Percentiles rank a stretch among this genome's conserved stretches.
Evolutionary conservation across 1,284 basidiomycete genomes (phyloP).

Genomic region (Afroboletus lepidellus): DNA sequence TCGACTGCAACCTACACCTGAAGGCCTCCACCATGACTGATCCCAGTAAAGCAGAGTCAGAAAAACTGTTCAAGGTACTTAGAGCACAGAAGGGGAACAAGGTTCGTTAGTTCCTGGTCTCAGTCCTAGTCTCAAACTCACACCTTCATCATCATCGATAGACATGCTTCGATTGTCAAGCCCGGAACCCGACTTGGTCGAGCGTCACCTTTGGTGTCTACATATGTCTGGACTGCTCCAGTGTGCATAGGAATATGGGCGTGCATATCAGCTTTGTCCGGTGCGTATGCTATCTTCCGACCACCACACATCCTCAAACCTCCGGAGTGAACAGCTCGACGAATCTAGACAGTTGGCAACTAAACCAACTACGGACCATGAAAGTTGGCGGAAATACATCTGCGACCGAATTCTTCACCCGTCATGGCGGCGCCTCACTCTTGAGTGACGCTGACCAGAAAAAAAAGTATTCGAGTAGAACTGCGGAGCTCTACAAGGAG

Average conservation of each 20-base stretch:
- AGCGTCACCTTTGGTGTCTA: constrained; percentile 97
- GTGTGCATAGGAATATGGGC: constrained; percentile 93
- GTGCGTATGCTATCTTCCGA: constrained; percentile 44
- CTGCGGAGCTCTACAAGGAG: constrained; percentile 89
- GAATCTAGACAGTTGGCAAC: constrained; percentile 95
- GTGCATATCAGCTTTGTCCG: constrained; percentile 98
- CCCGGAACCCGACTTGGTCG: constrained; percentile 97
- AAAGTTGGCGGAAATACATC: constrained; percentile 93
- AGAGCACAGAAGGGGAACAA: constrained; percentile 88
- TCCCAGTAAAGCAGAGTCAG: constrained; percentile 75
- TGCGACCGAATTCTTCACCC: constrained; percentile 89
- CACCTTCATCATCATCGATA: constrained; percentile 36
- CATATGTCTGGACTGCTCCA: constrained; percentile 97
- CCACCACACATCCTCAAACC: constrained; percentile 12
- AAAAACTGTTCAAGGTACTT: constrained; percentile 73
- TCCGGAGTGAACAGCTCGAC: constrained; percentile 68
- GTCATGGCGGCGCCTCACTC: constrained; percentile 76
- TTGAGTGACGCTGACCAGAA: constrained; percentile 79
- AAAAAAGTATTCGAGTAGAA: constrained; percentile 85
- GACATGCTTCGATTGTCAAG: constrained; percentile 96
- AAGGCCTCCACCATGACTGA: constrained; percentile 51
- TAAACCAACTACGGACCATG: constrained; percentile 90
- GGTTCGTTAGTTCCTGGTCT: constrained; percentile 44
- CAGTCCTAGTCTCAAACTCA: neutral
- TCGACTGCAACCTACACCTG: constrained; percentile 6